A percentile compares a stretch with the other conserved stretches of the same genome.
These are phyloP conservation scores for Parmelia sp. DNA, from an alignment of 495 filamentous ascomycete genomes.

Conservation along the genomic window DNA sequence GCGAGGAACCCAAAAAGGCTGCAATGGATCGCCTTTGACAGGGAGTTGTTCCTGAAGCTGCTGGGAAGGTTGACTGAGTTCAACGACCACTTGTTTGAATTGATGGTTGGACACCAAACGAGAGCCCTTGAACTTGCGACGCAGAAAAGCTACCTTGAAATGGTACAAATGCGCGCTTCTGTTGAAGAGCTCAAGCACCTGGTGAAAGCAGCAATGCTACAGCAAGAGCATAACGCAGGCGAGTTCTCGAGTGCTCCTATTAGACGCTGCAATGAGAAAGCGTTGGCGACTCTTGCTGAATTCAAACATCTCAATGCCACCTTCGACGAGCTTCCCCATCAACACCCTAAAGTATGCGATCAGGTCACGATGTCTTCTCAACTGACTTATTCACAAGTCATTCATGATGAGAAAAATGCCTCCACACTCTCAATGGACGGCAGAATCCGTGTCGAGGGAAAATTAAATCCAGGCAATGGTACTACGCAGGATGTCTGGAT, in stretches of 20 bases:
- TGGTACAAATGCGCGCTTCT: slow-evolving; percentile 6
- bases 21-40: slow-evolving; percentile 21
- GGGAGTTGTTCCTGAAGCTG: slow-evolving; percentile 16
- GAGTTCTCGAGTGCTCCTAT: neutral
- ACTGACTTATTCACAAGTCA: slow-evolving; percentile 9
- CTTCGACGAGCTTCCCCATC: neutral
- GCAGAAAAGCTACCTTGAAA: slow-evolving; percentile 6
- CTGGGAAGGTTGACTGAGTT: slow-evolving; percentile 17
- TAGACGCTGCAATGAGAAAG: slow-evolving; percentile 9
- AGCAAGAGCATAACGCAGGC: neutral
- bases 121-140: slow-evolving; percentile 7
- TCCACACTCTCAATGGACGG: neutral
- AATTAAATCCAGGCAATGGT: slow-evolving; percentile 4
- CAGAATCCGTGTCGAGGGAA: slow-evolving; percentile 5
- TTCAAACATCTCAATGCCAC: slow-evolving; percentile 15
- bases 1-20: slow-evolving; percentile 19
- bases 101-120: slow-evolving; percentile 18
- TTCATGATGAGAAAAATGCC: neutral
- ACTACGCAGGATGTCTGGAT: slow-evolving; percentile 15
- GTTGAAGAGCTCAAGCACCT: slow-evolving; percentile 12
- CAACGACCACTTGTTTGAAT: slow-evolving; percentile 18
- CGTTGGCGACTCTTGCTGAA: slow-evolving; percentile 8
- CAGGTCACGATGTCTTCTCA: neutral
- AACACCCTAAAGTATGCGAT: neutral
- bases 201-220: slow-evolving; percentile 9